A percentile compares a stretch with the other conserved stretches of the same genome.
Evolutionary conservation across 2,329 filamentous ascomycete genomes (phyloP).

Genomic region (Diaporthe humulicola): DNA sequence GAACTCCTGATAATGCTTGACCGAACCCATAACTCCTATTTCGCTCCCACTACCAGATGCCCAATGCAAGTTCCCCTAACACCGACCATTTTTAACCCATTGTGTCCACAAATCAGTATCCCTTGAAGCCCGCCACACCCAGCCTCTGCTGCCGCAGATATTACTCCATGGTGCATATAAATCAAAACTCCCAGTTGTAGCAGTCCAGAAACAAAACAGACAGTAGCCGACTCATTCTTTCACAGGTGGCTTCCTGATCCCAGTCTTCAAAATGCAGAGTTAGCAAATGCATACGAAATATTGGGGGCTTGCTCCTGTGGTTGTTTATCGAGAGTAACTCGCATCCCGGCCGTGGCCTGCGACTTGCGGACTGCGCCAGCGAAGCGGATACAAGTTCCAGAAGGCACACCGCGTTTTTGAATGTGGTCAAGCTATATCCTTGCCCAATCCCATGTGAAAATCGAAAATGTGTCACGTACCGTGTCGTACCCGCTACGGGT

Average conservation of each 20-base stretch:
- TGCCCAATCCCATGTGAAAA: neutral
- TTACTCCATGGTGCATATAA: neutral
- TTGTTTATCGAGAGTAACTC: neutral
- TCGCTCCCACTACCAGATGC: slow-evolving; percentile 2
- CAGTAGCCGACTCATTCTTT: slow-evolving; percentile 1
- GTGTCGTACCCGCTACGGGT: slow-evolving; percentile 31
- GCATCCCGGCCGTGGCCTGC: too few relatives aligned
- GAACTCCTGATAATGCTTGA: slow-evolving; percentile 11
- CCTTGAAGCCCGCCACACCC: neutral
- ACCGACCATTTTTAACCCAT: neutral
- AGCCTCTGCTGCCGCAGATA: neutral
- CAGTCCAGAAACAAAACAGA: neutral
- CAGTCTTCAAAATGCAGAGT: neutral
- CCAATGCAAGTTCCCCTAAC: slow-evolving; percentile 11
- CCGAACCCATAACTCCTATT: neutral
- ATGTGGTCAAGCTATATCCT: neutral
- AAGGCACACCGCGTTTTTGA: neutral
- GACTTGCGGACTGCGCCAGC: neutral
- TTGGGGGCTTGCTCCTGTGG: neutral
- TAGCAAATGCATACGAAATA: neutral
- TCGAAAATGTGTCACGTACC: neutral
- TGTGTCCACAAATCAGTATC: neutral
- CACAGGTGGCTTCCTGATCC: slow-evolving; percentile 7
- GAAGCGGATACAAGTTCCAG: neutral
- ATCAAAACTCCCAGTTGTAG: neutral